Conservation (phyloP, 768 basidiomycete species). For the Lepiota venenata region DNA sequence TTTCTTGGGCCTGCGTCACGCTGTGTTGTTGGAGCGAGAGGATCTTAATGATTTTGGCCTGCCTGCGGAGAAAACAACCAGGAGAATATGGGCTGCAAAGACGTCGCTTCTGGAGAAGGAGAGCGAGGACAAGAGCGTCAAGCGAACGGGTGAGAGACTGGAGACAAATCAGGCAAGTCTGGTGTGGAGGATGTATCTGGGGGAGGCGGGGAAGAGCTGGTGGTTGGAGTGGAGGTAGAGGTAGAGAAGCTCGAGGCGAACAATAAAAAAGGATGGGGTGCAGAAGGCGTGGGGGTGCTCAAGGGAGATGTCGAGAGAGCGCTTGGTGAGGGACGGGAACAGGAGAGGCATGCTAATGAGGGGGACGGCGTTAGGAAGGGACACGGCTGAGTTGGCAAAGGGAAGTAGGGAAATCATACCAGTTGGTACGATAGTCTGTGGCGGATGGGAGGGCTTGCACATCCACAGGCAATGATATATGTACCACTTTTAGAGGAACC, state of each 20-base stretch:
- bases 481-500: too few relatives aligned
- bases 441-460: conserved; percentile 43
- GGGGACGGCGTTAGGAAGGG: neutral
- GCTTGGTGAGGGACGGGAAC: conserved; percentile 29
- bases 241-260: conserved; percentile 37
- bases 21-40: conserved; percentile 42
- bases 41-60: conserved; percentile 29
- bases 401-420: conserved; percentile 35
- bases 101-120: conserved; percentile 37
- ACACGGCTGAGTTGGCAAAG: neutral
- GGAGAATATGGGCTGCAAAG: conserved; percentile 39
- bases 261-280: conserved; percentile 23
- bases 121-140: conserved; percentile 32
- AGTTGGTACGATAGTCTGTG: conserved; percentile 46
- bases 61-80: conserved; percentile 31
- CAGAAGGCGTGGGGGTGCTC: conserved; percentile 36
- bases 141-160: conserved; percentile 30
- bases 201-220: conserved; percentile 17
- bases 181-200: conserved; percentile 28
- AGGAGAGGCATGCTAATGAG: conserved; percentile 8
- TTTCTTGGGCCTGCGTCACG: conserved; percentile 28
- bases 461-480: too few relatives aligned
- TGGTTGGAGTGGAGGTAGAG: conserved; percentile 40
- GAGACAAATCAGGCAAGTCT: conserved; percentile 38
- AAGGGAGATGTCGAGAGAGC: conserved; percentile 39